Evolutionary conservation across 2,329 filamentous ascomycete species (phyloP), one percentile per base, ranked within the genome.

Genomic region (Lasiodiplodia sp.): DNA sequence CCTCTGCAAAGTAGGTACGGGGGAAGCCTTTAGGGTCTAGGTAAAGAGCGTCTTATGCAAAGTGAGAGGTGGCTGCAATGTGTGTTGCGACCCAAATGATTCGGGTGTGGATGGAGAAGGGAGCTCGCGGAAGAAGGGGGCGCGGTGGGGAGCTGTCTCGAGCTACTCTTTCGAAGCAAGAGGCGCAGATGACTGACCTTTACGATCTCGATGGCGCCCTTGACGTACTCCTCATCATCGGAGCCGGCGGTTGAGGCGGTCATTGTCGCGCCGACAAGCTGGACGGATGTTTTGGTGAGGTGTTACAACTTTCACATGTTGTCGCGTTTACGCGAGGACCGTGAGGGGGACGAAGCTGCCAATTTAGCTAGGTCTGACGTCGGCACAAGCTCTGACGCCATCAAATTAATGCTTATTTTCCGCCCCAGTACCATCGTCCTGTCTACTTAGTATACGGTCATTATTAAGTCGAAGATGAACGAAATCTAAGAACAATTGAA

Each of bases 291-390:
- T 31, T n/a, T 31, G 21, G 58, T 23, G 58, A 44, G 47, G 56
- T 25, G 56, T 37, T 60, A 21, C 18, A 62, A 16, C 63, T 53
- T 63, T 68, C 56, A 68, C 66, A 68, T 68, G 66, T 67, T 51
- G 21, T 44, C 53, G 47, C 44, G 52, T 37, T 47, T 51, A 56
- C 23, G 49, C 21, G 62, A 49, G 21, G 44, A 14, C 44, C n/a
- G 18, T 47, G 44, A 34, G 31, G 31, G 31, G 31, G 8, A 10
- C 8, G 40, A n/a, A n/a, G 18, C n/a, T 47, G 44, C 18, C 44
- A n/a, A 47, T 47, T 40, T 23, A 23, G 58, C 40, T 40, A 63
- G 40, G 12, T 47, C 40, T 49, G 58, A 49, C 58, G 49, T 65
- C 31, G 56, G 37, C 44, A 21, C 25, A 49, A 47, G 58, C 52